Evolutionary conservation across 495 filamentous ascomycete species (phyloP), one percentile per base, ranked within the genome.

Genomic region (Xylaria intraflava): DNA sequence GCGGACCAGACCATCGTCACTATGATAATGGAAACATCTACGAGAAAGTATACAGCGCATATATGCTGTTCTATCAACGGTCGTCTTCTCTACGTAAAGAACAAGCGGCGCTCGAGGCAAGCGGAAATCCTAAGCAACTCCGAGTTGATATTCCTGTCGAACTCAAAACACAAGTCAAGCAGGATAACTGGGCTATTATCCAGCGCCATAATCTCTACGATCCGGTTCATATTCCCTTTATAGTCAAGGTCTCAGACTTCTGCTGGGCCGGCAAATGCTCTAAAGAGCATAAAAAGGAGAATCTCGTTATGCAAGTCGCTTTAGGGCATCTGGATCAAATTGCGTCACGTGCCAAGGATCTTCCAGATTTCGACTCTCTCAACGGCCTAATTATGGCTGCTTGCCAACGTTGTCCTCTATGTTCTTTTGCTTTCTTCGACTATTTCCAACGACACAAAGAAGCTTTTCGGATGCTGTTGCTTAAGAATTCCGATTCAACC

Each of bases 11-110:
- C 52, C 80, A 81, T 43, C 71, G 76, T 26, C 71, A 69, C 47
- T 77, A 65, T 47, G 74, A 72, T 58, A 69, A 55, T 70, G 78
- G 59, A 45, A 62, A 64, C 62, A 69, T 61, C 56, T 79, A 60
- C 48, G 79, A 82, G 48, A 95, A 93, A 64, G 75, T 76, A 7
- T 91, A 84, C 72, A 94, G 86, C 68, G 93, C 91, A 16, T 99
- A 99, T 62, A 96, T 97, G 89, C 77, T 99, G 35, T 96, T 99
- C 70, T 99, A 97, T 63, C 87, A 96, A 65, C 80, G 93, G 51
- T 83, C 85, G 4, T 83, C 85, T 1, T 81, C 80, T 11, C 74
- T 89, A 51, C 75, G 79, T 17, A 67, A 57, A 49, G 71, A 74
- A 45, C 74, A 78, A 61, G 65, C 70, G 36, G 55, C 66, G 1